phyloP scores from a whole-genome alignment of 257 asterid genomes.

The Cinchona pubescens region DNA sequence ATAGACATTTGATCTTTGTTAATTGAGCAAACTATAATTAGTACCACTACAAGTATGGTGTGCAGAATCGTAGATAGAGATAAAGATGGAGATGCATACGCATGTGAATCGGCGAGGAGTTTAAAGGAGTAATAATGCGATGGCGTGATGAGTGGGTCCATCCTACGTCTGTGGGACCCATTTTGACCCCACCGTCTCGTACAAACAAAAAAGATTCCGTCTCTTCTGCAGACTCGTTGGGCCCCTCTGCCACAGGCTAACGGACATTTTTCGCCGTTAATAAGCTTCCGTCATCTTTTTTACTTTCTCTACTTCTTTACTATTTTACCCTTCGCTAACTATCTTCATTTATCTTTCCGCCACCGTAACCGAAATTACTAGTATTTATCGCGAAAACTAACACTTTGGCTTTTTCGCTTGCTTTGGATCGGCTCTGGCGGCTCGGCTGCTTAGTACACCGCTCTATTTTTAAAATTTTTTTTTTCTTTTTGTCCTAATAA shows the following conservation, averaged over 20 bases:
- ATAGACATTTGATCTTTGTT: no score
- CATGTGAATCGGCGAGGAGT: slow-evolving; percentile 4
- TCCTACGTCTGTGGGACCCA: slow-evolving; percentile 26
- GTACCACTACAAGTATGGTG: not conserved
- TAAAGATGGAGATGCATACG: not conserved
- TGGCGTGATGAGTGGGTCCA: slow-evolving; percentile 13
- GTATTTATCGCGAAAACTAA: not conserved
- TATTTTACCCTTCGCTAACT: not conserved
- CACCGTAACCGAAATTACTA: not conserved
- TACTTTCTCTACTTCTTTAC: not conserved
- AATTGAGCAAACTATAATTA: not conserved
- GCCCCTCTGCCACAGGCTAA: slow-evolving; percentile 36
- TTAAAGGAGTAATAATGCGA: slow-evolving; percentile 17
- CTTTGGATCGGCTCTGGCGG: slow-evolving; percentile 14
- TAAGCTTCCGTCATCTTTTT: slow-evolving; percentile 36
- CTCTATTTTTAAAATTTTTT: not conserved
- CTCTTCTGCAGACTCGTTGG: slow-evolving; percentile 21
- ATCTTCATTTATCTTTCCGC: slow-evolving; percentile 21
- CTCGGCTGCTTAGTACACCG: slow-evolving; percentile 9
- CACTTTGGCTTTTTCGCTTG: slow-evolving; percentile 2
- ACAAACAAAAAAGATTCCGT: slow-evolving; percentile 39
- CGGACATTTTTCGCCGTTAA: slow-evolving; percentile 57
- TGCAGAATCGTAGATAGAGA: not conserved
- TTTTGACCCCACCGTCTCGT: not conserved
- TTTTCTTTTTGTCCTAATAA: not conserved